Percentiles rank a stretch among this genome's conserved stretches.
phyloP scores from a whole-genome alignment of 148 eudicot genomes.

The Diospyros lotus region DNA sequence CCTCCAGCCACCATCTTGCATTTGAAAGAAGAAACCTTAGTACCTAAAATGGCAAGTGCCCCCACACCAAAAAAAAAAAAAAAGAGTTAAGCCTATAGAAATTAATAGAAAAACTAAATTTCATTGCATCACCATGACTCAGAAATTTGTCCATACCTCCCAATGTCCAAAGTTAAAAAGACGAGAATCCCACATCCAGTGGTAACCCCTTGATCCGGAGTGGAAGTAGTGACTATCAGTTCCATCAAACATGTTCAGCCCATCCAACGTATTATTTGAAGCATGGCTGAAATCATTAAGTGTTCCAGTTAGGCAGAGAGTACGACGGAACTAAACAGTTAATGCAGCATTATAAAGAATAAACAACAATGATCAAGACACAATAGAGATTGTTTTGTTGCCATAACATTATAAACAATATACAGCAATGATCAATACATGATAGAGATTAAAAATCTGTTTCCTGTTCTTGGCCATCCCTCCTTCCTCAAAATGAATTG shows the following conservation, averaged over 20 bases:
- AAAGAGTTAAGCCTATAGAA: no score
- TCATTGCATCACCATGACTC: background rate
- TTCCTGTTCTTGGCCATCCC: background rate
- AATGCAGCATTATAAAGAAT: background rate
- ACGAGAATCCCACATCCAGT: constrained; percentile 99
- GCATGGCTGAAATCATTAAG: constrained; percentile 49
- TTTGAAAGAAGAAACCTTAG: constrained; percentile 89
- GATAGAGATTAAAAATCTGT: background rate
- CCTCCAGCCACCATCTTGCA: constrained; percentile 99
- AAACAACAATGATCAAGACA: background rate
- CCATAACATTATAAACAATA: no score
- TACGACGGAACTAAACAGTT: background rate
- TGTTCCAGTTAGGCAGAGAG: background rate
- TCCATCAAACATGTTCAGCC: constrained; percentile 96
- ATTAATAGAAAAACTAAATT: no score
- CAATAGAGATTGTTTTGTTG: no score
- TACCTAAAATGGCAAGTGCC: constrained; percentile 44
- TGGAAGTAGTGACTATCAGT: constrained; percentile 96
- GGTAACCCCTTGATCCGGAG: constrained; percentile 91
- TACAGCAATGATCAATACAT: no score
- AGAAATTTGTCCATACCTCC: constrained; percentile 60
- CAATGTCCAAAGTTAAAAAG: constrained; percentile 92
- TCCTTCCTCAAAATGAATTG: background rate
- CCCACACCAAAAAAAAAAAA: background rate
- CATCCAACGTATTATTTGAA: constrained; percentile 84